Base-by-base conservation (phyloP, 1,284 basidiomycete species). In the Leucoagaricus sp. region DNA sequence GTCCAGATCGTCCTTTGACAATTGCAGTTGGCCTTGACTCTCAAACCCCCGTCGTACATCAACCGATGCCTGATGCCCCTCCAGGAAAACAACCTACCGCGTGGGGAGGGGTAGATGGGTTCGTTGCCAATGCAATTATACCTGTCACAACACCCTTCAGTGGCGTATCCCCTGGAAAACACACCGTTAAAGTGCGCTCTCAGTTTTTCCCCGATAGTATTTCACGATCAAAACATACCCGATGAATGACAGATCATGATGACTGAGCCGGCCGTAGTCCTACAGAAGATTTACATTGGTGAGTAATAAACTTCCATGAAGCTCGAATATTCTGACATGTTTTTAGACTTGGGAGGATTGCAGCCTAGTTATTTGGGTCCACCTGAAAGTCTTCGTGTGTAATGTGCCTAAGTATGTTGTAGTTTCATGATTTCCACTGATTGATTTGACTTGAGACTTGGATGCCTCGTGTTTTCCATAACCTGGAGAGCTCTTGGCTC, bases 231-330 rank as follows among this genome's bases (percentile, higher is more conserved):
- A 46, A 19, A 0, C 13, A 8, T 29, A 10, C 33, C n/a, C 12
- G 19, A n/a, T 3, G 19, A 50, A n/a, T 26, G 23, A 17, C 25
- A 82, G 80, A 68, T 85, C 15, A 83, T 76, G 68, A 81, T 83
- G 75, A 77, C 85, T 42, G 83, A 85, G 61, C 82, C 83, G 4
- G 77, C 80, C 2, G 82, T 86, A 5, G 78, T 85, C 4, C 73
- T 86, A 13, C 81, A 87, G 65, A 86, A 83, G 64, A 79, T 87
- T 51, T 75, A 85, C 15, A 81, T 87, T 51, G 71, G 83, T 86
- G 58, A 34, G 78, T 70, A 9, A 13, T 9, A 42, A 46, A 2
- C 42, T 10, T 42, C 29, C 38, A 8, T 0, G 29, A 49, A 28
- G 38, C n/a, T 40, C 15, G 4, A 19, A 31, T 46, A 49, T 44